Evolutionary conservation across 352 stramenopile genomes (phyloP).

Genomic region (Globisporangium sylvaticum): DNA sequence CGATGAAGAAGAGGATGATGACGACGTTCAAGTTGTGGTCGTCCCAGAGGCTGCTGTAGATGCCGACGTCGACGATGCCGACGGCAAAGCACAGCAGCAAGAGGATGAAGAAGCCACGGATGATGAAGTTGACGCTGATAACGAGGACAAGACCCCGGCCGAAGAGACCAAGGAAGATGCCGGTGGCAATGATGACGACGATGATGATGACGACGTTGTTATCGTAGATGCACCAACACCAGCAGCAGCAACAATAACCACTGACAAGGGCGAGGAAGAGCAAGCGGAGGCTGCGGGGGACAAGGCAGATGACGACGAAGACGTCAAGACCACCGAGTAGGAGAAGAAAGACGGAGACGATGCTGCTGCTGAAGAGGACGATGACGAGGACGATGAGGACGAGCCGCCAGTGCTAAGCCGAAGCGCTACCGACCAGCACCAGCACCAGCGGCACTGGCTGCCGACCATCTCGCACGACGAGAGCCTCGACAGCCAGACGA

Average conservation of each 20-base stretch:
- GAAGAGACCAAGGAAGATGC: background rate
- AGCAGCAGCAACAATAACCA: background rate
- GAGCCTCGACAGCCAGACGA: conserved; percentile 17
- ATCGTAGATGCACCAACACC: background rate
- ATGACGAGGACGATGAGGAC: conserved; percentile 7
- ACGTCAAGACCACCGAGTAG: conserved; percentile 10
- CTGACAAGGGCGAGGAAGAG: background rate
- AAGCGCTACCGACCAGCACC: background rate
- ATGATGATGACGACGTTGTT: conserved; percentile 7
- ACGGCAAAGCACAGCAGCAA: background rate
- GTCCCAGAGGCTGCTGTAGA: background rate
- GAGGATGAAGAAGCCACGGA: background rate
- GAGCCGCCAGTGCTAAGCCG: background rate
- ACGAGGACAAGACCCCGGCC: background rate
- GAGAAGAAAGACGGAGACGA: conserved; percentile 12
- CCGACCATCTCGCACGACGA: conserved; percentile 18
- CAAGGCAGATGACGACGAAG: conserved; percentile 7
- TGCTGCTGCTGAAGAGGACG: conserved; percentile 4
- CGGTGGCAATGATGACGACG: background rate
- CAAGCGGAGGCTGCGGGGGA: background rate
- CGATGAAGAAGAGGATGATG: background rate
- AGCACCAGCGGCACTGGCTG: conserved; percentile 8
- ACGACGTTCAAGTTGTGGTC: background rate
- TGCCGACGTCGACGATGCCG: background rate
- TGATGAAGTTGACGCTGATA: background rate